Evolutionary conservation across 768 basidiomycete genomes (phyloP).

Genomic region (Agrocybe chaxingu): DNA sequence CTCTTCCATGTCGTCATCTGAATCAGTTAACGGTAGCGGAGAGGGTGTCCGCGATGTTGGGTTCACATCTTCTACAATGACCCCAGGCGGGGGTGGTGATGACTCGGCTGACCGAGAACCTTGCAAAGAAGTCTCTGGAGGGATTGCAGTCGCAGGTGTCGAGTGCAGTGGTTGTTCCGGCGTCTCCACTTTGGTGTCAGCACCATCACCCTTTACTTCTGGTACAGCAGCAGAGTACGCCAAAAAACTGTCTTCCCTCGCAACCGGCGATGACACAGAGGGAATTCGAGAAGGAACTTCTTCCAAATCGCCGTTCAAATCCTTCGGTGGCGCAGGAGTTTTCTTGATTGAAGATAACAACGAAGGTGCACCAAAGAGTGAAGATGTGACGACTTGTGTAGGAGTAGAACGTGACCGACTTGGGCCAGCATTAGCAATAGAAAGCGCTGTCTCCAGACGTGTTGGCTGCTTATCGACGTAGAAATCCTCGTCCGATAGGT

Average conservation of each 20-base stretch:
- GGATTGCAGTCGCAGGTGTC: no score
- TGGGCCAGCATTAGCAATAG: constrained; percentile 60
- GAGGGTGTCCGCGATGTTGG: neutral
- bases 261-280: neutral
- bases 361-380: constrained; percentile 27
- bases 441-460: constrained; percentile 63
- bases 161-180: no score
- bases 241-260: neutral
- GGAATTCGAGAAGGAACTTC: constrained; percentile 17
- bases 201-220: no score
- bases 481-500: constrained; percentile 39
- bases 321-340: neutral
- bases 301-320: constrained; percentile 15
- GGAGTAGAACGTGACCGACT: constrained; percentile 19
- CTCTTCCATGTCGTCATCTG: constrained; percentile 43
- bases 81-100: no score
- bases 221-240: no score
- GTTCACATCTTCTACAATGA: neutral
- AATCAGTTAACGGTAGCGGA: constrained; percentile 8
- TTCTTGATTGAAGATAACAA: constrained; percentile 19
- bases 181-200: no score
- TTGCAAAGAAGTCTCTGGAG: no score
- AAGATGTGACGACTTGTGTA: constrained; percentile 3
- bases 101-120: no score
- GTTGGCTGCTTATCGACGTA: constrained; percentile 36